Conservation (phyloP, 2,329 filamentous ascomycete species). For the Apiospora hydei region DNA sequence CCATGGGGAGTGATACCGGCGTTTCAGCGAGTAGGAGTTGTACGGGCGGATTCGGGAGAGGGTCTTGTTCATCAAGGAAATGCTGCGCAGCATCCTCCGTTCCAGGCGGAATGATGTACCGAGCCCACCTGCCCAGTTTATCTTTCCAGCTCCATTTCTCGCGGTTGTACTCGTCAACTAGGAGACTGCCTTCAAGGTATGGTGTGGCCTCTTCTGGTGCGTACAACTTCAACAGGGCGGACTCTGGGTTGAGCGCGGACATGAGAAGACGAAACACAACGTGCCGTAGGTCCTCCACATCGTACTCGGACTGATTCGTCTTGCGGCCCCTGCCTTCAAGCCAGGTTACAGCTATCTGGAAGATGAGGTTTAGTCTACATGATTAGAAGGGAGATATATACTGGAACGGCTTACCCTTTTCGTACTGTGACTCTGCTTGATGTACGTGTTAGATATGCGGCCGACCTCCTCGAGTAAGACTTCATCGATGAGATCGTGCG, state of each 20-base stretch:
- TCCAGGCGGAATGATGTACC: conserved; percentile 38
- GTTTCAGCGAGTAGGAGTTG: not conserved
- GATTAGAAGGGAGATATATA: not conserved
- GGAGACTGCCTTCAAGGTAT: conserved; percentile 37
- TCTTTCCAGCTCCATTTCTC: conserved; percentile 48
- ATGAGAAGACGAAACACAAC: conserved; percentile 55
- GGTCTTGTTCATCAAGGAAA: not conserved
- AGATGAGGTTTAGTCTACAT: conserved; percentile 25
- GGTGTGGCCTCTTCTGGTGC: conserved; percentile 5
- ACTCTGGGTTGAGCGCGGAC: conserved; percentile 39
- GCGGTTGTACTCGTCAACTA: conserved; percentile 39
- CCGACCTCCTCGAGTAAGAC: conserved; percentile 46
- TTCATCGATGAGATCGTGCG: not conserved
- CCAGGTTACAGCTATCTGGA: conserved; percentile 51
- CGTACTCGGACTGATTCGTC: conserved; percentile 27
- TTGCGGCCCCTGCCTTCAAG: conserved; percentile 39
- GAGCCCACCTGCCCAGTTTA: conserved; percentile 44
- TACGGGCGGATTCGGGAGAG: not conserved
- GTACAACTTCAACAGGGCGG: conserved; percentile 35
- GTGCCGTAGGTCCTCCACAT: conserved; percentile 50
- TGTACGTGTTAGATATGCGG: conserved; percentile 44
- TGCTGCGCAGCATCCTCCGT: not conserved
- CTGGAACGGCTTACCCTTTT: conserved; percentile 34
- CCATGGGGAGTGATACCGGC: not conserved
- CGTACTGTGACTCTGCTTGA: conserved; percentile 31